phyloP scores from a whole-genome alignment of 1,284 basidiomycete genomes.

The Malassezia brasiliensis region DNA sequence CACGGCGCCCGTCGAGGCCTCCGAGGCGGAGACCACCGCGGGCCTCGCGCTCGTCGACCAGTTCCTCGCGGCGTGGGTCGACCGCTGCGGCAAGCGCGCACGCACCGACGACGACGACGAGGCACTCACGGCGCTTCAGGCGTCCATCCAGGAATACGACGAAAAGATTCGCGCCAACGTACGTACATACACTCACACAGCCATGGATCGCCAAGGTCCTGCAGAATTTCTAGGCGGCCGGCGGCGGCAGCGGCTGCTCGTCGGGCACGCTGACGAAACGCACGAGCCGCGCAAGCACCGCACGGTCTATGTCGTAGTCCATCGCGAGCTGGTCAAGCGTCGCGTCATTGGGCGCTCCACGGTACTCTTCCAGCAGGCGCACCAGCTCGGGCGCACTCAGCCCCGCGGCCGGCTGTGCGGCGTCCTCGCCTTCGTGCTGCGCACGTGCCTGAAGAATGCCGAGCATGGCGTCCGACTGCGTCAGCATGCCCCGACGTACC shows the following conservation, averaged over 20 bases:
- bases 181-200: conserved; percentile 3
- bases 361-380: conserved; percentile 9
- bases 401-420: not conserved
- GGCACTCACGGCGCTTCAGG: conserved; percentile 3
- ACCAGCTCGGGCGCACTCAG: conserved; percentile 9
- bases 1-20: not conserved
- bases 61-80: conserved; percentile 8
- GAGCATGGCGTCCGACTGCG: conserved; percentile 5
- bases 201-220: conserved; percentile 14
- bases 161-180: conserved; percentile 10
- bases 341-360: not conserved
- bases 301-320: conserved; percentile 11
- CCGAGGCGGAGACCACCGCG: not conserved
- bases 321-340: conserved; percentile 10
- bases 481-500: not conserved
- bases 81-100: not conserved
- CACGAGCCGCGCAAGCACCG: conserved; percentile 1
- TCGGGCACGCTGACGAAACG: conserved; percentile 1
- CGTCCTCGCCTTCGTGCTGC: conserved; percentile 3
- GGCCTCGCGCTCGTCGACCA: conserved; percentile 13
- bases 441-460: conserved; percentile 7
- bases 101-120: not conserved
- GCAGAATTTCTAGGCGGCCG: conserved; percentile 2
- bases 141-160: conserved; percentile 13
- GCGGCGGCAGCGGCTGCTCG: conserved; percentile 2